phyloP scores from a whole-genome alignment of 192 early-diverging fungal species.

The Linnemannia hyalina region DNA sequence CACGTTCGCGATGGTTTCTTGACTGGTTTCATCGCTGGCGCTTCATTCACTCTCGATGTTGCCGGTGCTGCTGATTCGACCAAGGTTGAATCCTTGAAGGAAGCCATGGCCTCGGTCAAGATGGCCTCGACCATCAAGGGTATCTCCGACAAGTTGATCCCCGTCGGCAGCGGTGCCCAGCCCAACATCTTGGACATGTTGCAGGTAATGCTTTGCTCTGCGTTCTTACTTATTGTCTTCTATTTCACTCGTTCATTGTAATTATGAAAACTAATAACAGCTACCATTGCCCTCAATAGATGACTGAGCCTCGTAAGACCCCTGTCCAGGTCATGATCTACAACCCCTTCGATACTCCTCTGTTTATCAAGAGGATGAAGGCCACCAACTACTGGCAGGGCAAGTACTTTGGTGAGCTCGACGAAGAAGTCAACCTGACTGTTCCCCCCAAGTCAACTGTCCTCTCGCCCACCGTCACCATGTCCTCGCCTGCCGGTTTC shows the following conservation, averaged over 20 bases:
- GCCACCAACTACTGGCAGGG: constrained; percentile 58
- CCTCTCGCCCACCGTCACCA: constrained; percentile 39
- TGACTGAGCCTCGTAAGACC: constrained; percentile 29
- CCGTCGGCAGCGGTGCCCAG: constrained; percentile 31
- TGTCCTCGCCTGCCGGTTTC: constrained; percentile 44
- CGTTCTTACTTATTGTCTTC: neutral
- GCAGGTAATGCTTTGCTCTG: constrained; percentile 4
- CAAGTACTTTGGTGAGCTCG: constrained; percentile 59
- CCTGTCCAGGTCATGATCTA: constrained; percentile 63
- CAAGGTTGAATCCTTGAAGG: constrained; percentile 56
- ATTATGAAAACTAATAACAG: neutral
- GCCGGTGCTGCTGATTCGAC: constrained; percentile 59
- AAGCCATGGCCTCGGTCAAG: constrained; percentile 61
- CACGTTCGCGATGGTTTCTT: constrained; percentile 56
- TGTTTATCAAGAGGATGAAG: constrained; percentile 61
- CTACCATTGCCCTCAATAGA: neutral
- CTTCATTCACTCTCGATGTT: constrained; percentile 57
- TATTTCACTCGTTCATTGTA: neutral
- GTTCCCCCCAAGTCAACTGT: constrained; percentile 35
- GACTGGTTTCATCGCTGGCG: constrained; percentile 57
- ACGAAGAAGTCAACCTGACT: constrained; percentile 59
- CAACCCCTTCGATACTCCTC: constrained; percentile 68
- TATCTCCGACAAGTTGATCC: constrained; percentile 58
- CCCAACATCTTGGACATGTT: constrained; percentile 37
- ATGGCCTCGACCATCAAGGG: constrained; percentile 59